Evolutionary conservation across 148 eudicot species (phyloP), one percentile per base, ranked within the genome.

Genomic region (Diospyros lotus): DNA sequence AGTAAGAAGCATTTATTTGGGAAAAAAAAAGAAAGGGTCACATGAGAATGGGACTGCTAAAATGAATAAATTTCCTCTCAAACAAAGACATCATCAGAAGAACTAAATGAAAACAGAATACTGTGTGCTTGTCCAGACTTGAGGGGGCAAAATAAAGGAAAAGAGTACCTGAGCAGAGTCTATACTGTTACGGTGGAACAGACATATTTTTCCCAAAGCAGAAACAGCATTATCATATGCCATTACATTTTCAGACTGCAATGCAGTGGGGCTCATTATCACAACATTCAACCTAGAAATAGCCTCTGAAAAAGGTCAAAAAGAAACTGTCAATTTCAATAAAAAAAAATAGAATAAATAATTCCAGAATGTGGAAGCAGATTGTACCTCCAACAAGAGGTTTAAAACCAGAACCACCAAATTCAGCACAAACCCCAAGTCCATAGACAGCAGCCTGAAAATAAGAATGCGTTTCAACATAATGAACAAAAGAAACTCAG

Each of bases 371-470:
- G 7, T 46, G 69, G 4, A 62, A 74, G 66, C 44, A 73, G 5
- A 67, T 79, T 68, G 39, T 83, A 91, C 98, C 98, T 76, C 94
- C 92, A 59, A 89, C 96, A 59, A 93, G 87, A 74, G 98, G 92
- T 84, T 93, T 91, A 73, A 93, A 87, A 7, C 79, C 92, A 52
- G 94, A 78, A 71, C 98, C 96, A 72, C 98, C 98, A 84, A 77
- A 89, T 78, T 95, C 98, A 45, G 98, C 98, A 86, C 98, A 95
- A 54, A 95, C 98, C 7, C 98, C 98, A 75, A 95, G 97, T 71
- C 98, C 98, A 87, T 95, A 95, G 1, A 95, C 98, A 69, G 98
- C 98, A 75, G 98, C 97, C 98, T 95, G 89, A 72, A 79, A 60
- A 79, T n/a, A 64, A 13, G 43, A 48, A 39, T 4, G 58, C 1